Evolutionary conservation across 1,139 yeast species (phyloP).

Genomic region (Zhuliangozyma blackwelliae): DNA sequence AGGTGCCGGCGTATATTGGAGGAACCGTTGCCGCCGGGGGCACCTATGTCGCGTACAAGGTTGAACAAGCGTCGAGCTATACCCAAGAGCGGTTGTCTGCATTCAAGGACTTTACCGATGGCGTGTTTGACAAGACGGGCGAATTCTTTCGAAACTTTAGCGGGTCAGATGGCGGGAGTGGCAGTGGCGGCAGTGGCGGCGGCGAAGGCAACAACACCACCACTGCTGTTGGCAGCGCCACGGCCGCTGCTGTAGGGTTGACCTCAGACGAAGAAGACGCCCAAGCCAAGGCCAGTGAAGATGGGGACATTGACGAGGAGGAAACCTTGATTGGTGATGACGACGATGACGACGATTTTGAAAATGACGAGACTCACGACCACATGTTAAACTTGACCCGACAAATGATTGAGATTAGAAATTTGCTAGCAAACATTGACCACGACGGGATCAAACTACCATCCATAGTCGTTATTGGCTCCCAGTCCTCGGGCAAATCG

Average conservation of each 20-base stretch:
- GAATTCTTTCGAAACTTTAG: slow-evolving; percentile 30
- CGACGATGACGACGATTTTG: slow-evolving; percentile 42
- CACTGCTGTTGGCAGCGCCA: slow-evolving; percentile 36
- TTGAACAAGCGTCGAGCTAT: slow-evolving; percentile 76
- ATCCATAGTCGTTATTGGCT: slow-evolving; percentile 93
- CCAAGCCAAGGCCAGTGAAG: slow-evolving; percentile 4
- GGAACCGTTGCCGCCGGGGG: slow-evolving; percentile 95
- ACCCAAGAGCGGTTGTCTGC: slow-evolving; percentile 63
- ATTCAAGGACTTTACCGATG: slow-evolving; percentile 55
- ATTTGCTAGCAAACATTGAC: slow-evolving; percentile 71
- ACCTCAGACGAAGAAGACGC: slow-evolving; percentile 27
- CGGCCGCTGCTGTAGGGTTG: slow-evolving; percentile 46
- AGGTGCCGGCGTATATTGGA: slow-evolving; percentile 77
- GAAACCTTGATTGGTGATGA: slow-evolving; percentile 28
- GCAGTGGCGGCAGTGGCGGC: slow-evolving; percentile 23
- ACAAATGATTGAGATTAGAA: slow-evolving; percentile 94
- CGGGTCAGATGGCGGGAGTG: slow-evolving; percentile 7
- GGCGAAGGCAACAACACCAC: slow-evolving; percentile 31
- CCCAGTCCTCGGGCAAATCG: slow-evolving; percentile 95
- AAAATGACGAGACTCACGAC: slow-evolving; percentile 52
- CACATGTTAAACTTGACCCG: slow-evolving; percentile 84
- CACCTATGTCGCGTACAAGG: slow-evolving; percentile 84
- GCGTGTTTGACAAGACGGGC: slow-evolving; percentile 40
- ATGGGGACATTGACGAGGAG: slow-evolving; percentile 31
- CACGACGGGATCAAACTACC: slow-evolving; percentile 81